These are phyloP conservation scores for Urochloa ruziziensis DNA, from an alignment of 176 grass and related monocot species.

Conservation along the genomic window DNA sequence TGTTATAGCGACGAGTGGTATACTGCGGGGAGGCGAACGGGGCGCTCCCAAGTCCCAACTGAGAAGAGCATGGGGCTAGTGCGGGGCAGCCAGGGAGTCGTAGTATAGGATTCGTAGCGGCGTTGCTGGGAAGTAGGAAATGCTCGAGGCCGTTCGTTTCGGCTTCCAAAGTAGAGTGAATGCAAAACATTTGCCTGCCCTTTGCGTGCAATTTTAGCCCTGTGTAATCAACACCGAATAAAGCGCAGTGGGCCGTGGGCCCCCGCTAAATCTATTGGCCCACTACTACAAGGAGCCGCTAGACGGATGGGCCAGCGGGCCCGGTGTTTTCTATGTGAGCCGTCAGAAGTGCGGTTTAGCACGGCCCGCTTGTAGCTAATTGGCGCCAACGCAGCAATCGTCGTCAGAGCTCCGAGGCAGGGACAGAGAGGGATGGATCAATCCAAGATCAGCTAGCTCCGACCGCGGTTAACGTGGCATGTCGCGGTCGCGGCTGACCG, in stretches of 20 bases:
- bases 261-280: too few relatives aligned
- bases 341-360: background rate
- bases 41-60: background rate
- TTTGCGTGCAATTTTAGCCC: too few relatives aligned
- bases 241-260: too few relatives aligned
- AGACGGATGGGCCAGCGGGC: too few relatives aligned
- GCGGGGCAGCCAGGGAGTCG: background rate
- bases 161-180: background rate
- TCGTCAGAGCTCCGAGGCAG: too few relatives aligned
- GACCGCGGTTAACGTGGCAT: background rate
- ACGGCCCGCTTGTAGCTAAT: background rate
- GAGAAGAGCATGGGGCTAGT: background rate
- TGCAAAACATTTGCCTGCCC: too few relatives aligned
- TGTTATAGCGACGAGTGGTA: too few relatives aligned
- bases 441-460: background rate
- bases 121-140: background rate
- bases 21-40: background rate
- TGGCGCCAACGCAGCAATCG: background rate
- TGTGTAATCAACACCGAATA: too few relatives aligned
- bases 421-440: background rate
- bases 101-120: too few relatives aligned
- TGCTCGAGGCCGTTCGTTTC: background rate
- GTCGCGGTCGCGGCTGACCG: background rate
- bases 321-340: background rate
- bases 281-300: too few relatives aligned